Conservation (phyloP, 169 alveolate genomes). For the Cryptosporidium ubiquitum region DNA sequence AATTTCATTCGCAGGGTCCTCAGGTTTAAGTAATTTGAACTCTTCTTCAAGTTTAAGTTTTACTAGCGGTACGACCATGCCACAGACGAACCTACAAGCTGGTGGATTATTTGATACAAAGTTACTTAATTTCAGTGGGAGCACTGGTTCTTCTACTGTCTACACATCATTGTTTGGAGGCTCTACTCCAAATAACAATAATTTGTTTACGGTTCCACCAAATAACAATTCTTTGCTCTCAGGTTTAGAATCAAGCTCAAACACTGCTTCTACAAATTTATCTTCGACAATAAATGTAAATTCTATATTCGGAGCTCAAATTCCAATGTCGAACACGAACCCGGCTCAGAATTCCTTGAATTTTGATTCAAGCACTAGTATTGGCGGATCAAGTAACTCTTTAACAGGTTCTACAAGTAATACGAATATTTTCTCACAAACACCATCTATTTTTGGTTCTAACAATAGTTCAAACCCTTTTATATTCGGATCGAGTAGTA, state of each 20-base stretch:
- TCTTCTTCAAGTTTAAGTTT: not conserved
- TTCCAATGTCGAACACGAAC: not conserved
- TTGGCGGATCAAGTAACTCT: constrained; percentile 3
- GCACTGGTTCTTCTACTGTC: not conserved
- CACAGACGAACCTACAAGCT: not conserved
- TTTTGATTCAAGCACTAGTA: not conserved
- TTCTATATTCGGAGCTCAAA: constrained; percentile 19
- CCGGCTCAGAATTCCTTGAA: not conserved
- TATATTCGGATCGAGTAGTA: constrained; percentile 30
- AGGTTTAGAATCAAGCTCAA: not conserved
- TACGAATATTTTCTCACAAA: constrained; percentile 8
- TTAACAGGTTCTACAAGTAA: not conserved
- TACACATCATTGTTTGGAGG: constrained; percentile 13
- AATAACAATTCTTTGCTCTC: not conserved
- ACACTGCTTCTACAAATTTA: not conserved
- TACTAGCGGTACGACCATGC: not conserved
- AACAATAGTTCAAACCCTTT: constrained; percentile 21
- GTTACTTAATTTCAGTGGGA: not conserved
- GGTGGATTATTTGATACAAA: constrained; percentile 14
- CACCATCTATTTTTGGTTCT: not conserved
- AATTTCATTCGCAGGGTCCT: not conserved
- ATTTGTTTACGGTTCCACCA: not conserved
- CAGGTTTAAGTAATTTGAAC: not conserved
- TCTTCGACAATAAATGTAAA: not conserved
- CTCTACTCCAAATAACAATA: not conserved